Base-by-base conservation (phyloP, 495 filamentous ascomycete species). In the Trichoderma gamsii region DNA sequence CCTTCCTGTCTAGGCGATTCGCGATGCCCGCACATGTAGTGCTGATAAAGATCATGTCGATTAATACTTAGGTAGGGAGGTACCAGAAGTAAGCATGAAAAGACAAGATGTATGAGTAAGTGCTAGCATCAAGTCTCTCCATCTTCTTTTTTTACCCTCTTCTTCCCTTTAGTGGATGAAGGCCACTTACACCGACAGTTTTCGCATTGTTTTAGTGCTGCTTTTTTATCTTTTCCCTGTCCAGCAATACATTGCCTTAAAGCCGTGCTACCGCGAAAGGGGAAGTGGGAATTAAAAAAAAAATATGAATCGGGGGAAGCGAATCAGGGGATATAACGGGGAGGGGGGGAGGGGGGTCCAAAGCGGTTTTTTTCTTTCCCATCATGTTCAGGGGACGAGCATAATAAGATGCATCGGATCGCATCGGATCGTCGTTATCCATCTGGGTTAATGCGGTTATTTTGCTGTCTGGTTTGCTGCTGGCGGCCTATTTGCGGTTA, bases 391-490 rank as follows among this genome's bases (percentile, higher is more conserved):
- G 35, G 35, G 35, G 35, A 38, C 7, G 12, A 15, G 27, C 9
- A 29, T 29, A 13, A 9, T 25, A 18, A 61, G 56, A 61, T 61
- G 56, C 56, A 61, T 61, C 56, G 56, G 56, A 61, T 61, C 56
- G 56, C 25, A 61, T 61, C 56, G 56, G 56, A 61, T 61, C 56
- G 56, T 29, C 56, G 49, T 52, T 52, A 9, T n/a, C 49, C 16
- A 61, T 61, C 56, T 61, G 56, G n/a, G 56, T 32, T 61, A 13
- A 61, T 27, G 56, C 56, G 27, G 23, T 18, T 27, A 38, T 25
- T 25, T 32, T 27, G 23, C 25, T 61, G 56, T 21, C 27, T 61
- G 21, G 25, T 61, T 61, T 61, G 23, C 8, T 23, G 51, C n/a
- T 56, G 43, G 43, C 43, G 43, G 43, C 43, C 43, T 46, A 12